Conservation (phyloP, 2,329 filamentous ascomycete species). For the Dryadomyces quercus-mongolicae region DNA sequence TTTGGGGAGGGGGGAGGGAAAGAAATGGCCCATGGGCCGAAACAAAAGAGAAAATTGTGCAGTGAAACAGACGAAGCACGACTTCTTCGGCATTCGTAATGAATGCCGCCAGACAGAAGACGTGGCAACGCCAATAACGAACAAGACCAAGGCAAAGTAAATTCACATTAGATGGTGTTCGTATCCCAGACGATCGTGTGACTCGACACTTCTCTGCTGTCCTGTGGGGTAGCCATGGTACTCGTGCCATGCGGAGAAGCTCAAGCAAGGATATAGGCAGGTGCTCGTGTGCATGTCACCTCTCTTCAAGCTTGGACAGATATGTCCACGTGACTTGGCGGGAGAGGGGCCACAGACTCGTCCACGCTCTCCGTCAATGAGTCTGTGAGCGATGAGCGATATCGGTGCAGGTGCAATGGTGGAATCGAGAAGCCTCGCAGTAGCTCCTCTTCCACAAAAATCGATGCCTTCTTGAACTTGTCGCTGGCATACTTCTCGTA, state of each 20-base stretch:
- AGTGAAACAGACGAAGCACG: not conserved
- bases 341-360: not conserved
- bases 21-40: not conserved
- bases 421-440: conserved; percentile 43
- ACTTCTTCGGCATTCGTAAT: not conserved
- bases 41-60: not conserved
- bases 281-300: too few relatives aligned
- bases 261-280: not conserved
- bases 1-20: not conserved
- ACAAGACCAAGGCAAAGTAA: not conserved
- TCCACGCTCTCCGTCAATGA: not conserved
- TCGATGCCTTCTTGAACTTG: conserved; percentile 73
- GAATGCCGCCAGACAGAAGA: not conserved
- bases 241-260: not conserved
- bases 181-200: not conserved
- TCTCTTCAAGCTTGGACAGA: conserved; percentile 1
- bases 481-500: conserved; percentile 87
- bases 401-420: not conserved
- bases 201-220: not conserved
- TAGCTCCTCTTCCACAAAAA: conserved; percentile 68
- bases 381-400: conserved; percentile 2
- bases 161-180: conserved; percentile 1
- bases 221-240: not conserved
- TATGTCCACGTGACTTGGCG: not conserved
- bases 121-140: not conserved